Evolutionary conservation across 73 alveolate genomes (phyloP), one percentile per base, ranked within the genome.

Genomic region (Blepharisma stoltei): DNA sequence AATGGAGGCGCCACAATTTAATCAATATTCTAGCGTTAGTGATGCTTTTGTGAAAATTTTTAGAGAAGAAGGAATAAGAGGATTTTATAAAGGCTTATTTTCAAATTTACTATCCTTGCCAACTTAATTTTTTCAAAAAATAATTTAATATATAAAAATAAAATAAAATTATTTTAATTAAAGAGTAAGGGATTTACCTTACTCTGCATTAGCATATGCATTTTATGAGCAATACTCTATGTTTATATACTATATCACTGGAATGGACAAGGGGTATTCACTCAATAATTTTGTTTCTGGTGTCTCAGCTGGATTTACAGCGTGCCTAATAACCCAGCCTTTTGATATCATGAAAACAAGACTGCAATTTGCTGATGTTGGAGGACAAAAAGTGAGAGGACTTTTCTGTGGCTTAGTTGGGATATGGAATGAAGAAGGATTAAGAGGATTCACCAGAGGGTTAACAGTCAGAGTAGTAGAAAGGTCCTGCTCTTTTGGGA

Each of bases 221-320:
- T 60, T 60, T 60, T 60, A 20, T 25, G 23, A 25, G 14, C 73
- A 60, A 38, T 60, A 60, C 5, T 25, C 14, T 60, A 14, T 1
- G 11, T 2, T 60, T 5, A 14, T 60, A 18, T 9, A 60, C 18
- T n/a, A 25, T 8, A 20, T 60, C 2, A 14, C 23, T n/a, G 73
- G 73, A 2, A 25, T 14, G n/a, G 14, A 14, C 5, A 60, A 25
- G 49, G 2, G 14, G 2, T n/a, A 14, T 8, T 60, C 73, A 38
- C 14, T 60, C 46, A 18, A 14, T 25, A 60, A 38, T 60, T 32
- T 32, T 32, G 0, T 32, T 32, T 32, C 41, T 32, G 73, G 73
- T n/a, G 73, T n/a, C 14, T 14, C 23, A 38, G 73, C 73, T 60
- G 73, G 73, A 25, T 60, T 60, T 60, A 60, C 73, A 9, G 73